phyloP scores from a whole-genome alignment of 1,284 basidiomycete genomes.

The Pseudozyma tsukubaensis region DNA sequence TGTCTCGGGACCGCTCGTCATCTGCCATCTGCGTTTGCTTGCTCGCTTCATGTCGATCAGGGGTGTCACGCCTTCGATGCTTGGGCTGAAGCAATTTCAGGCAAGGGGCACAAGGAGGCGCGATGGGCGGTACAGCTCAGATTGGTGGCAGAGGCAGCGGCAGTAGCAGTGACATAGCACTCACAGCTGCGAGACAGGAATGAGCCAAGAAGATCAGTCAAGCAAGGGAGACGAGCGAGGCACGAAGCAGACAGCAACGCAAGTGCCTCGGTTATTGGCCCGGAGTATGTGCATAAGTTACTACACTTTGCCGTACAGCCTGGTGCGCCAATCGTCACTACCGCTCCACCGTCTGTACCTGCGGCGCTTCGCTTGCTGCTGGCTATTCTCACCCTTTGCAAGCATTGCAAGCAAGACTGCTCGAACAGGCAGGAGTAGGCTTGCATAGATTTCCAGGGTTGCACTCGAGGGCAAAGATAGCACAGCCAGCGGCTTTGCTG shows the following conservation, averaged over 20 bases:
- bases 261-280: constrained; percentile 34
- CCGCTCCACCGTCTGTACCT: no score
- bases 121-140: background rate
- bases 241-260: constrained; percentile 9
- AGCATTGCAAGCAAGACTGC: no score
- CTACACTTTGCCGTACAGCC: no score
- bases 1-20: background rate
- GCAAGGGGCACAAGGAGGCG: background rate
- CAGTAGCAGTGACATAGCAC: no score
- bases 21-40: background rate
- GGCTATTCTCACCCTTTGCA: no score
- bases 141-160: no score
- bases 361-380: no score
- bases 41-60: background rate
- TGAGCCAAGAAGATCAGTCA: background rate
- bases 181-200: background rate
- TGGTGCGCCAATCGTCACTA: no score
- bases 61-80: background rate
- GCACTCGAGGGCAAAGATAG: background rate
- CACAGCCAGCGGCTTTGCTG: background rate
- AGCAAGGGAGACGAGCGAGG: constrained; percentile 10
- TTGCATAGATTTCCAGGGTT: constrained; percentile 1
- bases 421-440: constrained; percentile 5
- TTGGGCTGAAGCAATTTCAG: background rate
- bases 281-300: no score